phyloP scores from a whole-genome alignment of 805 yeast species.

The Yamadazyma scolyti region DNA sequence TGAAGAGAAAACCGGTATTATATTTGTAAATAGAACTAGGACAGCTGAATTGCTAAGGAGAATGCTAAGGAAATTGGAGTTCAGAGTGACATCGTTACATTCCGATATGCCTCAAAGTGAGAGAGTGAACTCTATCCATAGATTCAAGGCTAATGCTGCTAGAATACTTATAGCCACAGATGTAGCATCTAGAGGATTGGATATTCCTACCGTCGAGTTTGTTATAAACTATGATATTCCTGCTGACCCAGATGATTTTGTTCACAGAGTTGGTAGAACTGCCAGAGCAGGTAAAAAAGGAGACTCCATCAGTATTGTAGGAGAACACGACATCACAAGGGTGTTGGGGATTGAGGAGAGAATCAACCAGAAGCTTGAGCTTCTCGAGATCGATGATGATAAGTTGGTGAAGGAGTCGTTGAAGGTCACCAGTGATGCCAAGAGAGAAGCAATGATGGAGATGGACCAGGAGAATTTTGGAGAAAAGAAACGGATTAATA shows the following conservation, averaged over 20 bases:
- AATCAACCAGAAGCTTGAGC: conserved; percentile 74
- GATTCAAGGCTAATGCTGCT: conserved; percentile 94
- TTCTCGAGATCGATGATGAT: conserved; percentile 72
- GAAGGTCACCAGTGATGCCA: conserved; percentile 71
- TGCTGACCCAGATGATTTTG: conserved; percentile 92
- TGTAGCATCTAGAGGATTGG: conserved; percentile 96
- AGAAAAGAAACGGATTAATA: conserved; percentile 56
- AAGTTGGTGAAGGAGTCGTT: conserved; percentile 71
- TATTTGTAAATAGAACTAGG: conserved; percentile 86
- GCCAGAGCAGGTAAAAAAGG: conserved; percentile 97
- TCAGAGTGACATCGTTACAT: conserved; percentile 85
- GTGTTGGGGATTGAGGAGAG: conserved; percentile 84
- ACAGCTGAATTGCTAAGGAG: conserved; percentile 88
- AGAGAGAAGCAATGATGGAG: conserved; percentile 86
- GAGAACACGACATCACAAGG: conserved; percentile 81
- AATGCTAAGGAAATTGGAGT: conserved; percentile 65
- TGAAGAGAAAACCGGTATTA: conserved; percentile 66
- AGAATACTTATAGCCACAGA: conserved; percentile 92
- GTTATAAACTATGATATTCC: conserved; percentile 93
- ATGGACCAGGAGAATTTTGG: conserved; percentile 93
- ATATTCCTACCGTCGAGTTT: conserved; percentile 87
- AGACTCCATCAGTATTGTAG: conserved; percentile 74
- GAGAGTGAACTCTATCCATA: conserved; percentile 83
- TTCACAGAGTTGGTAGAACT: conserved; percentile 97
- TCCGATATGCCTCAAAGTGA: conserved; percentile 94